These are phyloP conservation scores for Lentinula boryana DNA, from an alignment of 768 basidiomycete genomes.

Conservation along the genomic window DNA sequence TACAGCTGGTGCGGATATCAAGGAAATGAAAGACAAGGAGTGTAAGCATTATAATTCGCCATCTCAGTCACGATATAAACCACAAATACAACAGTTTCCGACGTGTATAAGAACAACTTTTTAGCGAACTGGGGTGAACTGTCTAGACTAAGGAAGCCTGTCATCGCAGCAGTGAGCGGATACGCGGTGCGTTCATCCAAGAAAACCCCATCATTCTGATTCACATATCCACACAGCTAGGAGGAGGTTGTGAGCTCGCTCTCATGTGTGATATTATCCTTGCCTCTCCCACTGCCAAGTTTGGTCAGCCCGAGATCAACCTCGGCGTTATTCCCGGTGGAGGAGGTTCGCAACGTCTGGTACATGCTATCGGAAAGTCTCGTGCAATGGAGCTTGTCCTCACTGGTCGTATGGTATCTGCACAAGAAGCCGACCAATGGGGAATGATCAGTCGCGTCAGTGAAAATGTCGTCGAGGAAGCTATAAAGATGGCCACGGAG, in stretches of 20 bases:
- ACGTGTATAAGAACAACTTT: conserved; percentile 83
- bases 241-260: conserved; percentile 95
- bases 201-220: not conserved
- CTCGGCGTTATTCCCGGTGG: conserved; percentile 93
- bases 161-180: conserved; percentile 94
- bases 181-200: conserved; percentile 61
- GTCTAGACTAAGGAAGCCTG: conserved; percentile 75
- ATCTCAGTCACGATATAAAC: not conserved
- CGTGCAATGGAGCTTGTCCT: conserved; percentile 92
- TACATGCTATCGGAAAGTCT: conserved; percentile 83
- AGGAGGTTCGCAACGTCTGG: conserved; percentile 89
- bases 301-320: conserved; percentile 96
- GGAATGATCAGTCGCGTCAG: conserved; percentile 85
- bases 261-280: conserved; percentile 96
- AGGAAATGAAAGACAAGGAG: conserved; percentile 97
- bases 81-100: conserved; percentile 47
- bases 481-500: conserved; percentile 67
- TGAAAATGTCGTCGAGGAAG: conserved; percentile 80
- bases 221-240: conserved; percentile 52
- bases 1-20: conserved; percentile 94
- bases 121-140: conserved; percentile 80
- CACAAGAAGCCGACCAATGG: conserved; percentile 80
- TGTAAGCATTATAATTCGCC: conserved; percentile 43
- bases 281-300: conserved; percentile 82
- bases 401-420: conserved; percentile 78